Evolutionary conservation across 805 yeast genomes (phyloP).

Genomic region (Spathaspora arborariae): DNA sequence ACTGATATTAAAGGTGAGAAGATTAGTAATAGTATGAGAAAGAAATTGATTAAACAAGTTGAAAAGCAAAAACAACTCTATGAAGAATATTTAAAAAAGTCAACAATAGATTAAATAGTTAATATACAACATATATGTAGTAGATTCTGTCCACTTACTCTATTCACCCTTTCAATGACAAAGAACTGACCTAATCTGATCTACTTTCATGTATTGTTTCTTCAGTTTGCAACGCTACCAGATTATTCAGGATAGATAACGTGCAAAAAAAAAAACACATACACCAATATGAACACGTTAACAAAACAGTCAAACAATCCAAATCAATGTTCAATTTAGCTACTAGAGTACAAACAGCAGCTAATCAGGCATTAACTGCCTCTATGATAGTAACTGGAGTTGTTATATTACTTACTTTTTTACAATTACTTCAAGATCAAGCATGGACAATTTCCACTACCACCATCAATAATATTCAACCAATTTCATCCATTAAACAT

Average conservation of each 20-base stretch:
- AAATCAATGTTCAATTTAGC: constrained; percentile 26
- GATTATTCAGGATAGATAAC: too few relatives aligned
- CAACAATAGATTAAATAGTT: neutral
- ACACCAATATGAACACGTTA: neutral
- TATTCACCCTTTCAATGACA: too few relatives aligned
- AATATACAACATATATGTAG: too few relatives aligned
- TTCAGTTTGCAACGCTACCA: too few relatives aligned
- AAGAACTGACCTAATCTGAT: too few relatives aligned
- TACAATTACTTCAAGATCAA: constrained; percentile 44
- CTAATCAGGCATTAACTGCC: constrained; percentile 52
- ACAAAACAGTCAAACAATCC: neutral
- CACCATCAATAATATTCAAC: constrained; percentile 30
- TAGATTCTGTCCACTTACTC: too few relatives aligned
- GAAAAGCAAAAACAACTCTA: constrained; percentile 81
- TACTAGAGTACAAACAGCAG: constrained; percentile 41
- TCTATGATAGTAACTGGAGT: constrained; percentile 37
- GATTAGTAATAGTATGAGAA: constrained; percentile 77
- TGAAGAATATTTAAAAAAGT: constrained; percentile 49
- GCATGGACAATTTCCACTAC: constrained; percentile 43
- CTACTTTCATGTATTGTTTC: too few relatives aligned
- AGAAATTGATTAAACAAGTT: constrained; percentile 76
- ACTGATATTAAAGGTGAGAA: constrained; percentile 76
- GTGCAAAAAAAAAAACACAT: neutral
- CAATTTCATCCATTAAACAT: constrained; percentile 43
- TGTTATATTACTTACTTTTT: constrained; percentile 45